phyloP scores from a whole-genome alignment of 2,329 filamentous ascomycete genomes.

The Epichloe typhina region DNA sequence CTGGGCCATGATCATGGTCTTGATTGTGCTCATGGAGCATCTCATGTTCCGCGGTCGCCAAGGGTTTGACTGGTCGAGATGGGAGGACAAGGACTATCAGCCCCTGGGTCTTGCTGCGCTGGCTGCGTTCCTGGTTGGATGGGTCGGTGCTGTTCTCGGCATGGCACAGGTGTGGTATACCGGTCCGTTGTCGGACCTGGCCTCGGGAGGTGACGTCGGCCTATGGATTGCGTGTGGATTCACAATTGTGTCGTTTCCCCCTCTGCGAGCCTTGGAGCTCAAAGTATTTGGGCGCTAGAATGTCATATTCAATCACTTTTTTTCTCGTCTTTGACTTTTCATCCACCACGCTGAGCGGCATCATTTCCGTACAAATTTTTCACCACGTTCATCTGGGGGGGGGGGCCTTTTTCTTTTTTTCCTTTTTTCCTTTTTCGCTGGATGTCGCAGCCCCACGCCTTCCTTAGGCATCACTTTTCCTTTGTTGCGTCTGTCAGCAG shows the following conservation, averaged over 20 bases:
- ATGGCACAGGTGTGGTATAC: conserved; percentile 47
- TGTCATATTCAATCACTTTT: neutral
- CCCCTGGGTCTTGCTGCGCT: conserved; percentile 32
- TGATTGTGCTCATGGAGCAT: conserved; percentile 33
- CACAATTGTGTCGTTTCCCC: conserved; percentile 30
- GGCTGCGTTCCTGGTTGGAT: conserved; percentile 29
- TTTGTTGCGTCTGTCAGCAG: too few relatives aligned
- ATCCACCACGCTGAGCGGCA: neutral
- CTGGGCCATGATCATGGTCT: conserved; percentile 39
- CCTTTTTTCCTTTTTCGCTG: too few relatives aligned
- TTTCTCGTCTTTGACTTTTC: neutral
- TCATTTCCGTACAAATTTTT: too few relatives aligned
- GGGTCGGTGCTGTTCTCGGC: conserved; percentile 39
- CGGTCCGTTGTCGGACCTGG: conserved; percentile 42
- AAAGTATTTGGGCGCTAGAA: conserved; percentile 13
- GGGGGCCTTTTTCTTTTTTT: too few relatives aligned
- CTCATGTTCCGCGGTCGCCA: conserved; percentile 27
- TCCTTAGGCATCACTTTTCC: too few relatives aligned
- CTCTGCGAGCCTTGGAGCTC: conserved; percentile 16
- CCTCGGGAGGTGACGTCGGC: conserved; percentile 34
- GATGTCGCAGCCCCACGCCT: too few relatives aligned
- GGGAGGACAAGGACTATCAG: conserved; percentile 32
- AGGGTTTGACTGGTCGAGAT: conserved; percentile 29
- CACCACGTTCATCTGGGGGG: too few relatives aligned
- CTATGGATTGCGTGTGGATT: conserved; percentile 52